Percentiles rank a stretch among this genome's conserved stretches.
Evolutionary conservation across 2,329 filamentous ascomycete genomes (phyloP).

Genomic region (Aspergillus melleus): DNA sequence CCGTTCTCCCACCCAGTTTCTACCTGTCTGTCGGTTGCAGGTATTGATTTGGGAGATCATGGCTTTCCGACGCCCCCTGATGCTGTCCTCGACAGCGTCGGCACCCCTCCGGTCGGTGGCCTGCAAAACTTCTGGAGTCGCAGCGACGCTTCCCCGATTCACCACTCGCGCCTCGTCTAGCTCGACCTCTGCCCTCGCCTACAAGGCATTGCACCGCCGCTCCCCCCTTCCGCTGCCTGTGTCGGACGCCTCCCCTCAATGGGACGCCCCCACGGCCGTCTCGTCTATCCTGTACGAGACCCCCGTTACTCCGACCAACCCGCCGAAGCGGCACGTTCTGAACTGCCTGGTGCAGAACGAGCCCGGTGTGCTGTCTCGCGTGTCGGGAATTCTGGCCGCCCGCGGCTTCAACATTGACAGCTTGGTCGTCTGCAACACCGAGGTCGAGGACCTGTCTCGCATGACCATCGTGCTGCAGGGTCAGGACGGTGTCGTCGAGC

Average conservation of each 20-base stretch:
- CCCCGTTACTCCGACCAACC: slow-evolving; percentile 75
- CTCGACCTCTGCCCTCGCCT: slow-evolving; percentile 91
- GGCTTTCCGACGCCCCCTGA: slow-evolving; percentile 41
- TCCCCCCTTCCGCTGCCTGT: slow-evolving; percentile 80
- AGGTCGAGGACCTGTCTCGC: slow-evolving; percentile 92
- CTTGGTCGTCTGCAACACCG: slow-evolving; percentile 94
- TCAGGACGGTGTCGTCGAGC: slow-evolving; percentile 95
- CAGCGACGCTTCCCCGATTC: slow-evolving; percentile 31
- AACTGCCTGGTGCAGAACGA: slow-evolving; percentile 99
- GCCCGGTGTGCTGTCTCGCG: slow-evolving; percentile 91
- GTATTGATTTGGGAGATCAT: slow-evolving; percentile 28
- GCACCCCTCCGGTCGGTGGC: slow-evolving; percentile 30
- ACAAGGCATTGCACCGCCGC: slow-evolving; percentile 93
- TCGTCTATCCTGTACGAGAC: slow-evolving; percentile 99
- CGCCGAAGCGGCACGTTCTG: slow-evolving; percentile 91
- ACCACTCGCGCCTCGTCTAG: slow-evolving; percentile 43
- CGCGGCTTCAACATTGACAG: slow-evolving; percentile 99
- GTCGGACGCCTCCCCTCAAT: slow-evolving; percentile 74
- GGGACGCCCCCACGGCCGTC: slow-evolving; percentile 86
- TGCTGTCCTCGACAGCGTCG: slow-evolving; percentile 33
- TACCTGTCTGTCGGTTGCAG: slow-evolving; percentile 13
- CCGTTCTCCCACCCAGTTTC: neutral
- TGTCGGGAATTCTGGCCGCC: slow-evolving; percentile 93
- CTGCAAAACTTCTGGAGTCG: slow-evolving; percentile 28
- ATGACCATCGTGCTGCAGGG: slow-evolving; percentile 99